Evolutionary conservation across 2,329 filamentous ascomycete genomes (phyloP), one percentile per base, ranked within the genome.

Genomic region (Fusarium tjaetaba): DNA sequence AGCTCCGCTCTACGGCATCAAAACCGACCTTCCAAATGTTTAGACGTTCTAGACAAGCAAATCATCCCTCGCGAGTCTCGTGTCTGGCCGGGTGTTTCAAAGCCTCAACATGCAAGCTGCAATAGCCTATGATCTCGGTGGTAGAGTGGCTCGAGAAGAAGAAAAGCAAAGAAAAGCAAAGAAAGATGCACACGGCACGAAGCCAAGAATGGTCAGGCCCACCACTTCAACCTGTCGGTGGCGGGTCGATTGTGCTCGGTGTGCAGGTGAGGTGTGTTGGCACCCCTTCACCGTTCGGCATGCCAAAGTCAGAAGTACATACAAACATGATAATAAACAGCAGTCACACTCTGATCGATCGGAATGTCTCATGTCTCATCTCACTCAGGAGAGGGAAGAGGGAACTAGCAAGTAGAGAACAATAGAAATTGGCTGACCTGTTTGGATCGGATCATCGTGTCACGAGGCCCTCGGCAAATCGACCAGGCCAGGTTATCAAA

Each of bases 31-130:
- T 71, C 73, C 49, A 64, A 64, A 63, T 55, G 69, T 66, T 75
- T 53, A 64, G 62, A 63, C 58, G 69, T 66, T 75, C 74, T 76
- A 64, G 71, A 73, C 62, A 51, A 51, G 28, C n/a, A 43, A 39
- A 58, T 16, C 38, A 39, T 73, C 61, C 61, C 73, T 64, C 38
- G 20, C 20, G 22, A 41, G 38, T 41, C 38, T 41, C 61, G 71
- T 74, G 55, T 71, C 71, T 61, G 61, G 53, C 71, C 59, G 65
- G 51, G 59, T 68, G 53, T 60, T 43, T 45, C 51, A 52, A 46
- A 51, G 65, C 59, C 55, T 70, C 71, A 67, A 46, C 45, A 26
- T 46, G 38, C 52, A 41, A 22, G 20, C 24, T 53, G 24, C 51
- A 53, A 28, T 38, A 53, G 34, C 51, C 24, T 55, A 55, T 39